Evolutionary conservation across 2,329 filamentous ascomycete species (phyloP).

Genomic region (Rutstroemia sp.): DNA sequence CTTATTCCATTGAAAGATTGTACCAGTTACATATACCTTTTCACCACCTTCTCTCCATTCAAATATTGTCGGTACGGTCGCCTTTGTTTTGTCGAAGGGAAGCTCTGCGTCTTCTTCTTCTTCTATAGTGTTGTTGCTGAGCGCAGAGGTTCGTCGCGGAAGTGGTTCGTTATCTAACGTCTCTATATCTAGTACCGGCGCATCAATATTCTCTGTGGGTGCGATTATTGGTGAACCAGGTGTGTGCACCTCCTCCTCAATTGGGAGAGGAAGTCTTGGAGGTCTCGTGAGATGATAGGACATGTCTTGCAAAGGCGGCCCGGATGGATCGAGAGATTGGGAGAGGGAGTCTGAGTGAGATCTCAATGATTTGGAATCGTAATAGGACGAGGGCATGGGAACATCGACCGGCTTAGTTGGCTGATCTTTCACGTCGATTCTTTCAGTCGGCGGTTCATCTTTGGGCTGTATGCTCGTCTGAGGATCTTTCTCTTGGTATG

Average conservation of each 20-base stretch:
- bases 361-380: constrained; percentile 20
- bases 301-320: constrained; percentile 39
- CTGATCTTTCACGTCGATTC: constrained; percentile 32
- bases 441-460: constrained; percentile 25
- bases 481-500: constrained; percentile 17
- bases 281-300: constrained; percentile 61
- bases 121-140: constrained; percentile 60
- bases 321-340: constrained; percentile 39
- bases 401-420: constrained; percentile 54
- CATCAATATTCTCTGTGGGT: constrained; percentile 53
- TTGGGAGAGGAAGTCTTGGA: constrained; percentile 83
- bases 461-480: constrained; percentile 20
- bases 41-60: constrained; percentile 75
- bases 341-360: constrained; percentile 21
- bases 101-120: constrained; percentile 79
- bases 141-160: constrained; percentile 46
- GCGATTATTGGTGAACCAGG: constrained; percentile 86
- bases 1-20: constrained; percentile 94
- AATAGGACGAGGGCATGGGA: constrained; percentile 21
- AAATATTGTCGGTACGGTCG: constrained; percentile 74
- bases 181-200: constrained; percentile 30
- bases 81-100: constrained; percentile 64
- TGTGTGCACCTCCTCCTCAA: constrained; percentile 83
- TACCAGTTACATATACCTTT: constrained; percentile 93
- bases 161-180: constrained; percentile 40